These are phyloP conservation scores for Canavalia ensiformis DNA, from an alignment of 306 rosid species.

Conservation along the genomic window DNA sequence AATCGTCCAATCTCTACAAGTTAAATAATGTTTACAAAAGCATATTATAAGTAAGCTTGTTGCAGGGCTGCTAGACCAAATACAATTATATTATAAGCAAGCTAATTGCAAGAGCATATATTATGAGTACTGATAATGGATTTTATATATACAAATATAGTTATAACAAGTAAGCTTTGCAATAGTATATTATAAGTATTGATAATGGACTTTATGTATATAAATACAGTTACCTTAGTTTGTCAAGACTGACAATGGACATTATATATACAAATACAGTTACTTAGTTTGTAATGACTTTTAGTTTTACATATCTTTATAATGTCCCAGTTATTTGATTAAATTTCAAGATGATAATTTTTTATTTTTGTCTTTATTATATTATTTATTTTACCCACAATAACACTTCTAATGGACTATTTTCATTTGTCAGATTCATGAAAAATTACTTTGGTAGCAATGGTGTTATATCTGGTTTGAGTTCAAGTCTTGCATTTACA, in stretches of 20 bases:
- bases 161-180: too few species aligned
- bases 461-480: slow-evolving; percentile 93
- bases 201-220: too few species aligned
- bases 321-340: slow-evolving; percentile 26
- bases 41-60: too few species aligned
- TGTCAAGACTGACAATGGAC: neutral
- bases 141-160: too few species aligned
- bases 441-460: slow-evolving; percentile 82
- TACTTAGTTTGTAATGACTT: neutral
- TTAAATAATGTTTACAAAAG: neutral
- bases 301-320: slow-evolving; percentile 26
- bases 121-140: too few species aligned
- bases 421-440: slow-evolving; percentile 74
- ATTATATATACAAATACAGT: too few species aligned
- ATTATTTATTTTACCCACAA: slow-evolving; percentile 14
- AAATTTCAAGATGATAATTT: slow-evolving; percentile 13
- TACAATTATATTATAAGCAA: too few species aligned
- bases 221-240: too few species aligned
- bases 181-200: too few species aligned
- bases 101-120: too few species aligned
- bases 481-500: slow-evolving; percentile 93
- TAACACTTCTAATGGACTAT: slow-evolving; percentile 31
- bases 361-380: neutral
- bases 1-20: neutral
- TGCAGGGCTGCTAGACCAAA: too few species aligned